A percentile compares a stretch with the other conserved stretches of the same genome.
phyloP scores from a whole-genome alignment of 2,329 filamentous ascomycete genomes.

The Calonectria ilicicola region DNA sequence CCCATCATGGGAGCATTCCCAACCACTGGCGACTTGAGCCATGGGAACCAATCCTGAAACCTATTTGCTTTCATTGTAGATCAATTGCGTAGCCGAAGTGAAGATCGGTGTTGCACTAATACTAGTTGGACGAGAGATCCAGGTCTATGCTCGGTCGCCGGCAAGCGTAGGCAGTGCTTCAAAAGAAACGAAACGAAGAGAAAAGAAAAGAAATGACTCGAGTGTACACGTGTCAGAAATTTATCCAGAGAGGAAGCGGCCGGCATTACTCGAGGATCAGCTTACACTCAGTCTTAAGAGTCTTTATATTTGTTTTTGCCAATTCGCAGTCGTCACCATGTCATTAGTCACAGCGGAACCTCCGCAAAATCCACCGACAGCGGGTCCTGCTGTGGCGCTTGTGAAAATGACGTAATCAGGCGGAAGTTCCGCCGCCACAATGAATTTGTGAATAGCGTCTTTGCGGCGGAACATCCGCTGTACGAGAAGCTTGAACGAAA shows the following conservation, averaged over 20 bases:
- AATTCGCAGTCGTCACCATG: not conserved
- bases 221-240: not conserved
- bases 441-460: not conserved
- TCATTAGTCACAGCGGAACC: not conserved
- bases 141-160: no score
- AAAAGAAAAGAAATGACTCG: no score
- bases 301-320: not conserved
- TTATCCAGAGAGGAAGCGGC: no score
- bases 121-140: no score
- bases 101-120: no score
- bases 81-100: no score
- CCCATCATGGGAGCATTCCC: constrained; percentile 53
- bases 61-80: not conserved
- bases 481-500: not conserved
- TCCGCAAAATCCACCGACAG: not conserved
- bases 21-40: constrained; percentile 42
- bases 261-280: no score
- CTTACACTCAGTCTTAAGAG: not conserved
- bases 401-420: not conserved
- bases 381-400: not conserved
- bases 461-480: not conserved
- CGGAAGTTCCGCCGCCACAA: not conserved
- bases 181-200: no score
- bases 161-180: no score
- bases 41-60: not conserved